phyloP scores from a whole-genome alignment of 371 early-diverging fungal genomes.

The Saksenaea oblongispora region DNA sequence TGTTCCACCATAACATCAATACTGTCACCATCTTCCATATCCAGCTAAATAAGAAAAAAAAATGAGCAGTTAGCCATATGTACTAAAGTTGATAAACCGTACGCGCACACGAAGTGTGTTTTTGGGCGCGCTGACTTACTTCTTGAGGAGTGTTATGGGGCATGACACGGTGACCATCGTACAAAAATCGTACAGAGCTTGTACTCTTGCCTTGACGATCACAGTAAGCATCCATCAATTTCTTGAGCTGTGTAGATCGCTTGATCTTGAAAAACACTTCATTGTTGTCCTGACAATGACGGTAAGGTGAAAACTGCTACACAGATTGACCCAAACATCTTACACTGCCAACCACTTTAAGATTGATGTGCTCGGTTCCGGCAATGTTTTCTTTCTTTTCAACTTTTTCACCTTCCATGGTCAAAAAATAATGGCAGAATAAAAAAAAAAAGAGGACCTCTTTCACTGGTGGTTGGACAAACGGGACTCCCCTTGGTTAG shows the following conservation, averaged over 20 bases:
- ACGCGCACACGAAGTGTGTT: not conserved
- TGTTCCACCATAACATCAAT: constrained; percentile 94
- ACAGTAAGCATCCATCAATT: constrained; percentile 92
- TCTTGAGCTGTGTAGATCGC: constrained; percentile 83
- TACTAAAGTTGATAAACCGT: constrained; percentile 3
- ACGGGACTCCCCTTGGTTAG: too few species aligned
- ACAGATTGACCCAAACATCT: constrained; percentile 26
- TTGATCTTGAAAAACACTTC: constrained; percentile 95
- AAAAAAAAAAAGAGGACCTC: not conserved
- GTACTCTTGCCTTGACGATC: constrained; percentile 77
- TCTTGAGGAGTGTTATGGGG: constrained; percentile 80
- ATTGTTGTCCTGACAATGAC: constrained; percentile 60
- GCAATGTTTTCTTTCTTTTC: constrained; percentile 59
- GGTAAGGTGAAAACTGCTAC: not conserved
- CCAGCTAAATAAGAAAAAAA: constrained; percentile 61
- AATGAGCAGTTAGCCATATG: not conserved
- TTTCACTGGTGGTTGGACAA: too few species aligned
- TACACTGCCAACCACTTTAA: constrained; percentile 87
- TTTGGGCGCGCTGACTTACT: constrained; percentile 37
- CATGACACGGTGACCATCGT: constrained; percentile 84
- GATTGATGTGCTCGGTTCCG: constrained; percentile 79
- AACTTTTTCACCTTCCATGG: constrained; percentile 15
- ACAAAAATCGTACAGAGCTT: constrained; percentile 82
- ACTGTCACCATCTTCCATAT: constrained; percentile 94
- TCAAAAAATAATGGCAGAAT: not conserved